phyloP scores from a whole-genome alignment of 2,329 filamentous ascomycete genomes.

The Xylariaceae sp. region DNA sequence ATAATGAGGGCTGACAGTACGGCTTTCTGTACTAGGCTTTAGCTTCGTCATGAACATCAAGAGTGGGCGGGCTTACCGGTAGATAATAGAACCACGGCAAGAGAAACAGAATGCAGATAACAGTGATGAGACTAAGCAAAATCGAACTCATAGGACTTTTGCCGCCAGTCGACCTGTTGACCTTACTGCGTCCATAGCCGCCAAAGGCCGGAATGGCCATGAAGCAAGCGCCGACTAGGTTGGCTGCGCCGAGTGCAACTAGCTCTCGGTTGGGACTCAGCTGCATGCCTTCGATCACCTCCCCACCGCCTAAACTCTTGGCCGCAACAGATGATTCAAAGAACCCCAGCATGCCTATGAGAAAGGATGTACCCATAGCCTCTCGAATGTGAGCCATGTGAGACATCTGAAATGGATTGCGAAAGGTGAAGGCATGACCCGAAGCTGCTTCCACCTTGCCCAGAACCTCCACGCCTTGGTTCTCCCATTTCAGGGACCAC shows the following conservation, averaged over 20 bases:
- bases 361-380: conserved; percentile 84
- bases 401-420: conserved; percentile 75
- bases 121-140: conserved; percentile 75
- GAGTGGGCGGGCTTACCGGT: conserved; percentile 58
- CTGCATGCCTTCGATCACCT: conserved; percentile 72
- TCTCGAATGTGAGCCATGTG: conserved; percentile 80
- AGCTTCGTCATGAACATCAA: conserved; percentile 1
- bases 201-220: conserved; percentile 92
- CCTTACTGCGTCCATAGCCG: conserved; percentile 92
- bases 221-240: conserved; percentile 87
- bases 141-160: conserved; percentile 92
- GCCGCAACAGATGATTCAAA: conserved; percentile 97
- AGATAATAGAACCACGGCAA: conserved; percentile 93
- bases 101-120: conserved; percentile 76
- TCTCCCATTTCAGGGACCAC: conserved; percentile 72
- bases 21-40: conserved; percentile 63
- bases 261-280: conserved; percentile 91
- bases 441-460: conserved; percentile 73
- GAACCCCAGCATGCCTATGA: conserved; percentile 94
- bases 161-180: conserved; percentile 88
- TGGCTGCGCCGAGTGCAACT: conserved; percentile 84
- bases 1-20: conserved; percentile 92
- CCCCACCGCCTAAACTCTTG: conserved; percentile 72
- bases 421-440: conserved; percentile 71
- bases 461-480: conserved; percentile 75